These are phyloP conservation scores for Wickerhamomyces rabaulensis DNA, from an alignment of 805 yeast genomes.

Conservation along the genomic window DNA sequence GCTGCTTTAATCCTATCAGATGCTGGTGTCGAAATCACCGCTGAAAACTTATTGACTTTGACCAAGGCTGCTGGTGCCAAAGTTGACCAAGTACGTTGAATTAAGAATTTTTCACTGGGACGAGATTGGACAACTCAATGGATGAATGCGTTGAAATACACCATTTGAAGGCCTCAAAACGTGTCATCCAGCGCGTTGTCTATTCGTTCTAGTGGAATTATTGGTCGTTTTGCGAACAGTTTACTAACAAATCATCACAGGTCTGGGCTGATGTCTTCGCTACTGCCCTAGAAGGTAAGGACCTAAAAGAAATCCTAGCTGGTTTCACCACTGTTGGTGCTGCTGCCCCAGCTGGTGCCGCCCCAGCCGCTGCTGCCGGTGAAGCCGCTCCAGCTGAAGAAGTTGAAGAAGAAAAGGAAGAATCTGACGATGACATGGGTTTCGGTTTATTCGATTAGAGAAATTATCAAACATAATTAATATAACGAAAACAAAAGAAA, in stretches of 20 bases:
- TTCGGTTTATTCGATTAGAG: conserved; percentile 84
- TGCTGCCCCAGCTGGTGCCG: conserved; percentile 46
- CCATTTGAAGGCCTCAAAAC: neutral
- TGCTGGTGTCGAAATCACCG: conserved; percentile 88
- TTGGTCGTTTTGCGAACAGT: neutral
- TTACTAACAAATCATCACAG: conserved; percentile 22
- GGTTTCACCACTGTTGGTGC: conserved; percentile 48
- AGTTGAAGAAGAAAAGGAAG: conserved; percentile 56
- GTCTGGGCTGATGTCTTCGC: conserved; percentile 82
- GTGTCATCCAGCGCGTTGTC: neutral
- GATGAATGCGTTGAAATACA: neutral
- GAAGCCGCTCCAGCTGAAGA: conserved; percentile 56
- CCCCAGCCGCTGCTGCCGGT: conserved; percentile 40
- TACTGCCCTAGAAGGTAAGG: conserved; percentile 76
- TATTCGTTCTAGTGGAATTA: neutral
- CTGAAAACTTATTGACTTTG: conserved; percentile 72
- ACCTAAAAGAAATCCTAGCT: conserved; percentile 63
- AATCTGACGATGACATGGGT: conserved; percentile 82
- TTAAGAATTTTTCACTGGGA: neutral
- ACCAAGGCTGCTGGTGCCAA: conserved; percentile 74
- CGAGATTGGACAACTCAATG: neutral
- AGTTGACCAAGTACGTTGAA: conserved; percentile 45
- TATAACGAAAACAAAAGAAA: neutral
- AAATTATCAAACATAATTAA: neutral
- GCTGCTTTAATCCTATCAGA: conserved; percentile 98